Conservation (phyloP, 2,329 filamentous ascomycete species). For the Xylaria sp. region DNA sequence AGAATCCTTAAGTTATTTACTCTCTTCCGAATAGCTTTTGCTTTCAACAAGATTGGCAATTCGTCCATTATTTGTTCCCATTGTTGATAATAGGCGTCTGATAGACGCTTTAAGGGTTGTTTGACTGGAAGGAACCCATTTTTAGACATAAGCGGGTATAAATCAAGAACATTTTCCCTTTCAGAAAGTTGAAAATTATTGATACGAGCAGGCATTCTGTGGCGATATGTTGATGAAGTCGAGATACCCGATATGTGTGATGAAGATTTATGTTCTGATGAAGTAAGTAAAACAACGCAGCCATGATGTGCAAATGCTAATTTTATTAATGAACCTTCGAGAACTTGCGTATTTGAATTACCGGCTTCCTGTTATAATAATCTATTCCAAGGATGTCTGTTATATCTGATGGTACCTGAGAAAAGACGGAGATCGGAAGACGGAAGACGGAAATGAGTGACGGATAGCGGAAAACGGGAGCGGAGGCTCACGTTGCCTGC, state of each 20-base stretch:
- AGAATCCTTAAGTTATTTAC: slow-evolving; percentile 69
- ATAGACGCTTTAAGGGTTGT: slow-evolving; percentile 67
- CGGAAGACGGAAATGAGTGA: slow-evolving; percentile 29
- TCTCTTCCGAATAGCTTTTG: slow-evolving; percentile 66
- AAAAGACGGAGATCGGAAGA: slow-evolving; percentile 13
- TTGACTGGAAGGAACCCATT: slow-evolving; percentile 73
- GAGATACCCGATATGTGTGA: neutral
- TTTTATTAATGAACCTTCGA: neutral
- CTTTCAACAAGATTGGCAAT: slow-evolving; percentile 71
- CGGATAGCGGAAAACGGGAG: slow-evolving; percentile 23
- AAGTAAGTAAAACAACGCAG: neutral
- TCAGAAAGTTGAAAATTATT: neutral
- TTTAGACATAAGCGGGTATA: slow-evolving; percentile 62
- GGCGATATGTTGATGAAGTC: neutral
- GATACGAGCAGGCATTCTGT: slow-evolving; percentile 29
- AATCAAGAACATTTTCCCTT: slow-evolving; percentile 50
- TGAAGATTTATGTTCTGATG: neutral
- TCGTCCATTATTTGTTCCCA: slow-evolving; percentile 74
- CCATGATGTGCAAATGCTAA: neutral
- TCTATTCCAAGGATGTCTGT: neutral
- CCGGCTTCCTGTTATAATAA: neutral
- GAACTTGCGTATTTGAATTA: neutral
- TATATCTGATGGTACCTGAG: neutral
- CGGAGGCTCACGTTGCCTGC: neutral
- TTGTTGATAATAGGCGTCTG: slow-evolving; percentile 71